Evolutionary conservation across 2,329 filamentous ascomycete species (phyloP).

Genomic region (Colletotrichum neosansevieriae): DNA sequence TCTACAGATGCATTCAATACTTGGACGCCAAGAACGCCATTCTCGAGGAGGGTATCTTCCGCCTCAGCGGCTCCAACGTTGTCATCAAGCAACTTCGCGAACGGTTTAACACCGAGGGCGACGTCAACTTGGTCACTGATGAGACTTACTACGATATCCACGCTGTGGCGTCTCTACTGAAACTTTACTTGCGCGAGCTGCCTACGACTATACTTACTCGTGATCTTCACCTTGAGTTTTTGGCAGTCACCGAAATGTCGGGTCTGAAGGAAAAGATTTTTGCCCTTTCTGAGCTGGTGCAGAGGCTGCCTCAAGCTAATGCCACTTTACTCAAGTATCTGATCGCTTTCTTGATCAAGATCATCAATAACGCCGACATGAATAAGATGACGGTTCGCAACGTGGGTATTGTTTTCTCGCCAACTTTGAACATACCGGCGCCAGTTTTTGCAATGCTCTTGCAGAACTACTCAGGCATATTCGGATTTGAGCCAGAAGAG

Average conservation of each 20-base stretch:
- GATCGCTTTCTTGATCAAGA: slow-evolving; percentile 88
- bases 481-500: slow-evolving; percentile 76
- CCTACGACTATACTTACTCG: slow-evolving; percentile 91
- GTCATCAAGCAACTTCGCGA: slow-evolving; percentile 92
- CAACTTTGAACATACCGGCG: slow-evolving; percentile 94
- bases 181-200: slow-evolving; percentile 92
- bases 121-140: slow-evolving; percentile 86
- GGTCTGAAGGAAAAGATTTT: slow-evolving; percentile 81
- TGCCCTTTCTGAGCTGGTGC: slow-evolving; percentile 81
- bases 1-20: slow-evolving; percentile 96
- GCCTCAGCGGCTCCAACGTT: slow-evolving; percentile 95
- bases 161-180: slow-evolving; percentile 92
- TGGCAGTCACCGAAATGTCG: slow-evolving; percentile 83
- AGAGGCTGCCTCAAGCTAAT: slow-evolving; percentile 84
- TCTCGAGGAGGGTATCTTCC: slow-evolving; percentile 94
- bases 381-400: slow-evolving; percentile 99
- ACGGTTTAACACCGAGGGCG: slow-evolving; percentile 92
- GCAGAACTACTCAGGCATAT: slow-evolving; percentile 89
- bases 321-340: slow-evolving; percentile 85
- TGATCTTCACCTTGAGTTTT: slow-evolving; percentile 90
- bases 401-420: slow-evolving; percentile 97
- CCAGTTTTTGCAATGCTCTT: slow-evolving; percentile 95
- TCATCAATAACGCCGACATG: slow-evolving; percentile 87
- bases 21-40: slow-evolving; percentile 84
- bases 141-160: slow-evolving; percentile 95